Conservation (phyloP, 164 flowering plant species). For the Cinnamomum chago region DNA sequence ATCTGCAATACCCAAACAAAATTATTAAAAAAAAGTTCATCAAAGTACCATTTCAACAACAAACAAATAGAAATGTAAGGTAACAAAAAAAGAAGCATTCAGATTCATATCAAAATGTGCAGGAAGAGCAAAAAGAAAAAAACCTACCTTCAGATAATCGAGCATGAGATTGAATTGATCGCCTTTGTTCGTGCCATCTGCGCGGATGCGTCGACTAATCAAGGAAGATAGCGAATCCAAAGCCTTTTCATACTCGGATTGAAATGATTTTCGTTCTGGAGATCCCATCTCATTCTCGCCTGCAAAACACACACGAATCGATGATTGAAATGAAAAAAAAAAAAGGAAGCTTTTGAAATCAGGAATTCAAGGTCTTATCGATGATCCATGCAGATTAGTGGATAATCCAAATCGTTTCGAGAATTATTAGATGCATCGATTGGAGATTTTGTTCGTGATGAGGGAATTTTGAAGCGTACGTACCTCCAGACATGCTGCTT, state of each 20-base stretch:
- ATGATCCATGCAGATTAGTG: too few relatives aligned
- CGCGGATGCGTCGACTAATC: conserved; percentile 75
- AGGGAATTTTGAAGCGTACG: too few relatives aligned
- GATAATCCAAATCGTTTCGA: too few relatives aligned
- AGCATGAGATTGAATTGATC: conserved; percentile 55
- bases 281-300: conserved; percentile 19
- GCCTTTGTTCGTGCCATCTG: conserved; percentile 59
- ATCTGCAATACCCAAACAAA: conserved; percentile 34
- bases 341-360: too few relatives aligned
- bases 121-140: not conserved
- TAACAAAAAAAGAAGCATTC: not conserved
- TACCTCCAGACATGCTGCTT: too few relatives aligned
- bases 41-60: not conserved
- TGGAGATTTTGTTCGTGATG: too few relatives aligned
- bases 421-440: too few relatives aligned
- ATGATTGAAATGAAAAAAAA: too few relatives aligned
- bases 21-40: too few relatives aligned
- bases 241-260: conserved; percentile 68
- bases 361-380: too few relatives aligned
- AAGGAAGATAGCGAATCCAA: conserved; percentile 81
- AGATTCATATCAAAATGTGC: not conserved
- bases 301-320: not conserved
- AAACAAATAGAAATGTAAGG: not conserved
- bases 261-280: not conserved
- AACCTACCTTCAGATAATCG: conserved; percentile 72